Percentiles rank a stretch among this genome's conserved stretches.
Evolutionary conservation across 139 green algal genomes (phyloP).

Genomic region (Yamagishiella unicocca): DNA sequence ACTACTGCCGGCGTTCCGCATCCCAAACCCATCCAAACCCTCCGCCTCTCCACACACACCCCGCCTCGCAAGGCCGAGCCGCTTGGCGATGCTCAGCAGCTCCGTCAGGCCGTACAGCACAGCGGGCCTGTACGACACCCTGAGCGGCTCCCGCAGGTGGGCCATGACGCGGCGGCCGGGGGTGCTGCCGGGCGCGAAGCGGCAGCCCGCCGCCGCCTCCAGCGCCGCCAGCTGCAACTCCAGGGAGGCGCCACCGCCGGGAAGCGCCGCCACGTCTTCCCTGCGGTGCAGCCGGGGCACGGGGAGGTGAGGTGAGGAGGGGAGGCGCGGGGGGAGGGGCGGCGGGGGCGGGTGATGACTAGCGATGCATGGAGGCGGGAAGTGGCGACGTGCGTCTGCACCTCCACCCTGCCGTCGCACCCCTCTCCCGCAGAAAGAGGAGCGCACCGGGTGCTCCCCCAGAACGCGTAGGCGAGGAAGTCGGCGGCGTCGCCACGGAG

Average conservation of each 20-base stretch:
- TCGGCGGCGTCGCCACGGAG: slow-evolving; percentile 16
- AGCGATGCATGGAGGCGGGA: neutral
- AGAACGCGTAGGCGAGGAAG: slow-evolving; percentile 29
- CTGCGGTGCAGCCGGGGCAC: neutral
- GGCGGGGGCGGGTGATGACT: neutral
- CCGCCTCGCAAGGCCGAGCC: neutral
- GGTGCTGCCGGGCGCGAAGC: neutral
- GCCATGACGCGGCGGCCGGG: slow-evolving; percentile 42
- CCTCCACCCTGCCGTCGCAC: neutral
- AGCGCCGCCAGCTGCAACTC: neutral
- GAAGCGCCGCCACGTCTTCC: slow-evolving; percentile 22
- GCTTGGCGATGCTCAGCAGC: slow-evolving; percentile 38
- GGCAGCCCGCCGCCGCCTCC: slow-evolving; percentile 13
- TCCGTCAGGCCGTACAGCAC: slow-evolving; percentile 39
- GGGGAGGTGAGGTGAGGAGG: neutral
- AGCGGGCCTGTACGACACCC: slow-evolving; percentile 30
- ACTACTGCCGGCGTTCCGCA: too few species aligned
- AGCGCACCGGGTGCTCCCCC: slow-evolving; percentile 21
- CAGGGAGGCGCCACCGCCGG: slow-evolving; percentile 17
- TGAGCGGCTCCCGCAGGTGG: slow-evolving; percentile 43
- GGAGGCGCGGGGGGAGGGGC: neutral
- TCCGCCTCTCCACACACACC: too few species aligned
- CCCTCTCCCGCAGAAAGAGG: neutral
- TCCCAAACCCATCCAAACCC: too few species aligned
- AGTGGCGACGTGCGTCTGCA: too few species aligned